Evolutionary conservation across 2,329 filamentous ascomycete species (phyloP).

Genomic region (Aspergillus glaucus): DNA sequence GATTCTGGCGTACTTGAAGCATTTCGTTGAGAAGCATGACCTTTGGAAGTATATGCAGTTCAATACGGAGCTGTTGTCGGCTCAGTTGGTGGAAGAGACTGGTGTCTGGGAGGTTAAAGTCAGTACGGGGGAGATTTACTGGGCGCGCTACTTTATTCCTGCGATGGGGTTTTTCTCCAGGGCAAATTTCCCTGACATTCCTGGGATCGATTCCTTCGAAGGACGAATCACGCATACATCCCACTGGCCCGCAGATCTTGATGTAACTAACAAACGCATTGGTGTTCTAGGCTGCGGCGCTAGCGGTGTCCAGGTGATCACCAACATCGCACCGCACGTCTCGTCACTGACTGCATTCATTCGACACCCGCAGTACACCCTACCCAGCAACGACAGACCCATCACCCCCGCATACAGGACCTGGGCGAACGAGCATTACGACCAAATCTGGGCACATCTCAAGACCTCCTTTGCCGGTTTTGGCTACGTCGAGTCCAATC

Average conservation of each 20-base stretch:
- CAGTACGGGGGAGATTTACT: not conserved
- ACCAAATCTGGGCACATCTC: slow-evolving; percentile 6
- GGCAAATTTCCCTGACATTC: slow-evolving; percentile 48
- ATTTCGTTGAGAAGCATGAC: not conserved
- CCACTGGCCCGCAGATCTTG: slow-evolving; percentile 44
- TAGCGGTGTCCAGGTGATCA: slow-evolving; percentile 22
- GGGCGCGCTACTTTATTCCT: slow-evolving; percentile 11
- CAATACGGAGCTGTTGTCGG: slow-evolving; percentile 1
- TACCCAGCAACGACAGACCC: slow-evolving; percentile 18
- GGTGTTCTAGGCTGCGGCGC: slow-evolving; percentile 38
- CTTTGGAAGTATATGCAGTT: slow-evolving; percentile 4
- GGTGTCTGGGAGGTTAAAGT: not conserved
- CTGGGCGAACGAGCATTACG: slow-evolving; percentile 6
- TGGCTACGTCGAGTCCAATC: slow-evolving; percentile 3
- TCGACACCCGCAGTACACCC: slow-evolving; percentile 33
- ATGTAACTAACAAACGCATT: slow-evolving; percentile 42
- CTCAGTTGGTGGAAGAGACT: slow-evolving; percentile 1
- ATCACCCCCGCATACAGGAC: slow-evolving; percentile 15
- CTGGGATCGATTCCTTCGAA: slow-evolving; percentile 46
- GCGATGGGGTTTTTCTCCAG: slow-evolving; percentile 23
- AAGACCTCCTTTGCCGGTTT: not conserved
- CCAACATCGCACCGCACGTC: slow-evolving; percentile 22
- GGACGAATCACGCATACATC: slow-evolving; percentile 50
- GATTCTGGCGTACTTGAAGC: not conserved
- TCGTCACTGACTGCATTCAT: slow-evolving; percentile 26